Evolutionary conservation across 371 early-diverging fungal species (phyloP), one percentile per base, ranked within the genome.

Genomic region (Mucor sp.): DNA sequence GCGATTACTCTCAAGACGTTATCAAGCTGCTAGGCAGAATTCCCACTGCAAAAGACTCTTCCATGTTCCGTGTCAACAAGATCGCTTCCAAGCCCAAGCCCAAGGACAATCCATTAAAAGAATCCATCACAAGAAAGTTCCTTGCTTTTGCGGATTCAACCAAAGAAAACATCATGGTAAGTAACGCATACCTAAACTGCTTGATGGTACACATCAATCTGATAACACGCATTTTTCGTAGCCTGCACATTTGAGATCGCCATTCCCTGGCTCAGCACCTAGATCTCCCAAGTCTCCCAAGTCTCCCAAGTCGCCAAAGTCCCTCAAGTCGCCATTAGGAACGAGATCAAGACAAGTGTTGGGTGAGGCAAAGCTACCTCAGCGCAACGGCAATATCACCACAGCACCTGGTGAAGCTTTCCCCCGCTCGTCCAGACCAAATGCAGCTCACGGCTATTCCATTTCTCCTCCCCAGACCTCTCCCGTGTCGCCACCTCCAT

Each of bases 21-120:
- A 48, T 74, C 23, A 14, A 12, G 37, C 48, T 60, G 9, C 50
- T 74, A 2, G 74, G 74, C 1, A 37, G 32, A 23, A 33, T 57
- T 17, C 72, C 69, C 6, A 32, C 32, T 15, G 56, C 17, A 4
- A 15, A 56, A 56, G 56, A 56, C 32, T 32, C 32, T 7, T 32
- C 30, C 19, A 30, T 30, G 17, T n/a, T 56, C 15, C 32, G 56
- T 6, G 56, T 56, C 56, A 56, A 56, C n/a, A 30, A 27, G n/a
- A n/a, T 32, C 23, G 32, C 32, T 4, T 32, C 56, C 5, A 56
- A 56, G 28, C 1, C 12, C 0, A 56, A 56, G 23, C n/a, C 28
- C 8, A n/a, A 32, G n/a, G 15, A 27, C 2, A 27, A 30, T 4
- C 32, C 55, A 28, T 25, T 55, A 55, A 55, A 30, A 14, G 55